Evolutionary conservation across 1,284 basidiomycete genomes (phyloP).

Genomic region (Puccinia horiana): DNA sequence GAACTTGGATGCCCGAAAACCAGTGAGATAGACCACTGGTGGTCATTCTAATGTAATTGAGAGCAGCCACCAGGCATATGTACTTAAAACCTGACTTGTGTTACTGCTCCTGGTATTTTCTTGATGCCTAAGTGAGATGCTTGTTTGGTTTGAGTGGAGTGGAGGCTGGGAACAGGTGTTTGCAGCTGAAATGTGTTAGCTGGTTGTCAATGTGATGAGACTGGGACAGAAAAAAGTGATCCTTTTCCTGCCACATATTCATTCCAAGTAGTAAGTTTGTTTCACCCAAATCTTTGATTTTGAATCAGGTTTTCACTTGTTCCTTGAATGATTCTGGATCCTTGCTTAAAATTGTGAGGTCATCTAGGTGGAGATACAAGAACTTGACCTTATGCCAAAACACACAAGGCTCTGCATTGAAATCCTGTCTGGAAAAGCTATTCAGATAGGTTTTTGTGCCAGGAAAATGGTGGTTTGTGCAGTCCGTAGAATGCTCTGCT

Average conservation of each 20-base stretch:
- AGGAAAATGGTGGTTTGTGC: not conserved
- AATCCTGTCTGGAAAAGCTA: not conserved
- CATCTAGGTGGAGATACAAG: not conserved
- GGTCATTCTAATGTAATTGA: not conserved
- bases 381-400: not conserved
- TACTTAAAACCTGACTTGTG: not conserved
- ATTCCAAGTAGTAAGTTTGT: not conserved
- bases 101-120: not conserved
- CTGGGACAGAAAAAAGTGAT: not conserved
- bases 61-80: not conserved
- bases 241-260: not conserved
- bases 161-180: not conserved
- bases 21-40: not conserved
- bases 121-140: not conserved
- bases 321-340: not conserved
- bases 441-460: too few relatives aligned
- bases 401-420: not conserved
- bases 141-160: not conserved
- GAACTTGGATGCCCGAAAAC: not conserved
- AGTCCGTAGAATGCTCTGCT: not conserved
- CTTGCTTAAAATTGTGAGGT: too few relatives aligned
- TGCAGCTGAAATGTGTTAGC: not conserved
- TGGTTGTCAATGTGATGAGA: too few relatives aligned
- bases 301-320: not conserved
- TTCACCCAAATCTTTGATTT: too few relatives aligned